Evolutionary conservation across 2,329 filamentous ascomycete species (phyloP).

Genomic region (Talaromyces pinophilus): DNA sequence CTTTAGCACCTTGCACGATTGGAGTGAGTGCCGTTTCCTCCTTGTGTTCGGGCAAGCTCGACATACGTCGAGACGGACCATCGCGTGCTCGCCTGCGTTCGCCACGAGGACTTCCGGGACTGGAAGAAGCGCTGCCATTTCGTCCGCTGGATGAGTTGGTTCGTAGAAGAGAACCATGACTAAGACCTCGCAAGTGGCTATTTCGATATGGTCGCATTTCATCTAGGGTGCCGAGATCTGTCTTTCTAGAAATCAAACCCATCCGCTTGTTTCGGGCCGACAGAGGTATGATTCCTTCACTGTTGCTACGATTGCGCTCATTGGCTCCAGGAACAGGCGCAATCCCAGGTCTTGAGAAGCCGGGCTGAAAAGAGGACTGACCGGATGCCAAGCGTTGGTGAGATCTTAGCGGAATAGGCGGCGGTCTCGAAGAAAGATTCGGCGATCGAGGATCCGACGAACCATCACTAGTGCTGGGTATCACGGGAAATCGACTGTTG

Average conservation of each 20-base stretch:
- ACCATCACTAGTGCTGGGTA: slow-evolving; percentile 54
- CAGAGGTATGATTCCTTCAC: slow-evolving; percentile 58
- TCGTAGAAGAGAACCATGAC: slow-evolving; percentile 56
- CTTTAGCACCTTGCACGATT: slow-evolving; percentile 58
- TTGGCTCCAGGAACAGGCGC: slow-evolving; percentile 67
- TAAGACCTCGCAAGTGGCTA: slow-evolving; percentile 59
- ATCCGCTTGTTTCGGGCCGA: slow-evolving; percentile 58
- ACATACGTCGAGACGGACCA: slow-evolving; percentile 54
- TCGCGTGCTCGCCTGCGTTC: slow-evolving; percentile 46
- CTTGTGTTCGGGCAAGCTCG: slow-evolving; percentile 59
- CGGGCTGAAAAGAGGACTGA: slow-evolving; percentile 41
- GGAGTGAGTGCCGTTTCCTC: slow-evolving; percentile 50
- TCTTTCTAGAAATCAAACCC: slow-evolving; percentile 59
- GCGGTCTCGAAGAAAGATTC: slow-evolving; percentile 62
- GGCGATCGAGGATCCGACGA: slow-evolving; percentile 73
- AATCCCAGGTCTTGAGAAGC: slow-evolving; percentile 69
- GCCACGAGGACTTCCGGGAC: slow-evolving; percentile 43
- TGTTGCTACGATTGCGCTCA: slow-evolving; percentile 61
- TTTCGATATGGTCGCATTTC: slow-evolving; percentile 54
- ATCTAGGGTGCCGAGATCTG: slow-evolving; percentile 56
- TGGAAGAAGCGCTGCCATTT: slow-evolving; percentile 28
- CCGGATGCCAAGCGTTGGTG: slow-evolving; percentile 66
- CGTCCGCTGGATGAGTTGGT: slow-evolving; percentile 34
- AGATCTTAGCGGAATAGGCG: slow-evolving; percentile 76
- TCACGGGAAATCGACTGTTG: slow-evolving; percentile 61